These are phyloP conservation scores for Coemansia aciculifera DNA, from an alignment of 192 early-diverging fungal species.

Conservation along the genomic window DNA sequence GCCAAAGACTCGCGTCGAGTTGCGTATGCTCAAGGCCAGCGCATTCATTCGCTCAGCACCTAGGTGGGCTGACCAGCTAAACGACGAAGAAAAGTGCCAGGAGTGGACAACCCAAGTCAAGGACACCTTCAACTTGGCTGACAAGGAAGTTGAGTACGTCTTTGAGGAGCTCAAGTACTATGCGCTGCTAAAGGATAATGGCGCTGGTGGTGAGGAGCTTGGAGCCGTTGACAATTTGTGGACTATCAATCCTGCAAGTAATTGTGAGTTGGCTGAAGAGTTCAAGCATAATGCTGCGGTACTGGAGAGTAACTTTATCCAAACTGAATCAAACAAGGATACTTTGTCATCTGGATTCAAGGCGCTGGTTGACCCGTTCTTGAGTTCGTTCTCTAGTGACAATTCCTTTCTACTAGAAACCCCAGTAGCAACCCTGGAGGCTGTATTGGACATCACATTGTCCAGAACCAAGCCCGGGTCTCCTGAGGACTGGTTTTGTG, in stretches of 20 bases:
- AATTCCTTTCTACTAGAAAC: background rate
- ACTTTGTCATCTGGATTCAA: background rate
- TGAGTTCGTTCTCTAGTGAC: background rate
- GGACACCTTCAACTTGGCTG: conserved; percentile 3
- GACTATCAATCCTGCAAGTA: background rate
- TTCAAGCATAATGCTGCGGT: background rate
- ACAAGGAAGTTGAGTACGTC: conserved; percentile 18
- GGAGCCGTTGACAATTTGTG: conserved; percentile 37
- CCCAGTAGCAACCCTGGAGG: background rate
- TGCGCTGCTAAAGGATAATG: conserved; percentile 13
- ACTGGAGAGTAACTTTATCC: background rate
- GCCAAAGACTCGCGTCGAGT: background rate
- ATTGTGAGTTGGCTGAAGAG: background rate
- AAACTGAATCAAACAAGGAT: background rate
- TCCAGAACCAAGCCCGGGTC: background rate
- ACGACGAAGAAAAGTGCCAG: background rate
- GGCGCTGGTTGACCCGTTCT: background rate
- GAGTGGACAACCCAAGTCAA: background rate
- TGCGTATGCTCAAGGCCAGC: conserved; percentile 3
- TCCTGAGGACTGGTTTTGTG: background rate
- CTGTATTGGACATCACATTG: background rate
- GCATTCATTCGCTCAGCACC: background rate
- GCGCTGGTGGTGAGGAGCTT: conserved; percentile 20
- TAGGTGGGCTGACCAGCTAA: background rate
- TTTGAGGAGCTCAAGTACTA: conserved; percentile 38